Base-by-base conservation (phyloP, 2,329 filamentous ascomycete species). In the Rugonectria rugulosa region DNA sequence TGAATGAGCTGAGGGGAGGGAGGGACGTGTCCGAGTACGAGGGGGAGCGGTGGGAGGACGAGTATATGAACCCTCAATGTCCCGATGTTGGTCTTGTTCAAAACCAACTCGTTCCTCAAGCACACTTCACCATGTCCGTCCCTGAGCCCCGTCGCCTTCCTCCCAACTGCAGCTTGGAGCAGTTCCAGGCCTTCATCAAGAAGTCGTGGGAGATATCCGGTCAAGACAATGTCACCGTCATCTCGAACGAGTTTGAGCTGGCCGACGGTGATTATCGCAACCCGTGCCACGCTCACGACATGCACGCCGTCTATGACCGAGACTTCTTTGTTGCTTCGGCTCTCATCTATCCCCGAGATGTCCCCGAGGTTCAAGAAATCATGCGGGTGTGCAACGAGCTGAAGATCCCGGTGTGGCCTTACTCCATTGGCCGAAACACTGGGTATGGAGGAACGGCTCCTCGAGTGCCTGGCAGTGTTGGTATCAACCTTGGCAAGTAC, bases 401-500 rank as follows among this genome's bases (percentile, higher is more conserved):
- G 2, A 53, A 58, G 11, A 57, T 65, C 5, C 63, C 63, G 0
- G 24, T 65, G 1, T 65, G 62, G 63, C 63, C 63, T 0, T 60
- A 62, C 9, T 65, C 63, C 0, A 31, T 65, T 6, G 62, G 62
- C 5, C 53, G 62, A 5, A 52, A 52, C 26, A 31, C 38, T 4
- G 49, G 54, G 6, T 57, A 57, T 14, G 54, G 48, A 12, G 54
- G 49, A 8, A 38, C 54, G 21, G 54, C 54, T 2, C 53, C 53
- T 5, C 42, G 47, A 4, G 53, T 56, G 8, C 50, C 41, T 5
- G 53, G 53, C 9, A 46, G 41, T 9, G 23, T 56, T 32, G 53
- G 43, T 3, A 6, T 56, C 2, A 46, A 56, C 19, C 17, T 53
- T 5, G 53, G 53, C 6, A 56, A 43, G 19, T 37, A 56, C n/a